Conservation (phyloP, 331 rosid species). For the Phaseolus coccineus region DNA sequence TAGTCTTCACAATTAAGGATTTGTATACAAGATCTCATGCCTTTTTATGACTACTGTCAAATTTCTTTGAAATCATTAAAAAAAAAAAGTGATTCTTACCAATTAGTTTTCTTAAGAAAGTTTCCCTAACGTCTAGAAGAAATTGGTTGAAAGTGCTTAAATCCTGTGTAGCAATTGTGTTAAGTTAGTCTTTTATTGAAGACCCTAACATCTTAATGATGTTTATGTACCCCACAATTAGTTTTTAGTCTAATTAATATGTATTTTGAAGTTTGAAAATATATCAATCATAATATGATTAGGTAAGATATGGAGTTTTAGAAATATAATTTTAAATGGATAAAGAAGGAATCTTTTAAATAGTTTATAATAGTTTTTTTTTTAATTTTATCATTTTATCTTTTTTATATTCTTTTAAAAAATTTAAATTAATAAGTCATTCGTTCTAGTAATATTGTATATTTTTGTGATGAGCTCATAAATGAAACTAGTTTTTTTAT, state of each 20-base stretch:
- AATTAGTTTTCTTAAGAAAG: not conserved
- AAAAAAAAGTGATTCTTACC: not conserved
- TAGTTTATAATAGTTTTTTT: too few relatives aligned
- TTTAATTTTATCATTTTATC: too few relatives aligned
- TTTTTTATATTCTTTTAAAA: too few relatives aligned
- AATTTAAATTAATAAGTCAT: too few relatives aligned
- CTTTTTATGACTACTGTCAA: not conserved
- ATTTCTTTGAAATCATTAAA: not conserved
- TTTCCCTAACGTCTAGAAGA: not conserved
- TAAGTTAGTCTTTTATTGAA: not conserved
- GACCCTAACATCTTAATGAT: not conserved
- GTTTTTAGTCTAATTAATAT: not conserved
- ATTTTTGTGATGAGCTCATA: too few relatives aligned
- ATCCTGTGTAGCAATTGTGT: not conserved
- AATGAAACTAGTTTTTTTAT: too few relatives aligned
- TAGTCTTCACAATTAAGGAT: not conserved
- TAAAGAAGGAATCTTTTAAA: too few relatives aligned
- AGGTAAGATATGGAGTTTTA: too few relatives aligned
- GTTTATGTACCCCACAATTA: not conserved
- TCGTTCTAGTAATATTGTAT: too few relatives aligned
- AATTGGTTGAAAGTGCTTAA: not conserved
- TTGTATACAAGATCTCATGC: not conserved
- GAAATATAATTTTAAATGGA: too few relatives aligned
- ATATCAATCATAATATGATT: not conserved
- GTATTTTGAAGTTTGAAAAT: slow-evolving; percentile 4